Base-by-base conservation (phyloP, 139 green algal species). In the Trebouxia sp. region DNA sequence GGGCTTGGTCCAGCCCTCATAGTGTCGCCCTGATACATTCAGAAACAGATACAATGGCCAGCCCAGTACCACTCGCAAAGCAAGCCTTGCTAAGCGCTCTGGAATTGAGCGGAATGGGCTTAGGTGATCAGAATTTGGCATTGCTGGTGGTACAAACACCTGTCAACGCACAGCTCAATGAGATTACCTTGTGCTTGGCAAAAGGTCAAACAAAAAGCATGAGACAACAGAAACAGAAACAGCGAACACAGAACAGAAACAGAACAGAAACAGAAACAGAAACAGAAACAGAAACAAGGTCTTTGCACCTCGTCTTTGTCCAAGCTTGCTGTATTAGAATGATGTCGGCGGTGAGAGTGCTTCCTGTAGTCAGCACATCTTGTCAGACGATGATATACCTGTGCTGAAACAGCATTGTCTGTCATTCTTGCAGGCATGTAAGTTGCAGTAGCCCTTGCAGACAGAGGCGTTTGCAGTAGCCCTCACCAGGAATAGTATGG, bases 321-420 rank as follows among this genome's bases (percentile, higher is more conserved):
- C 24, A 92, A 28, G 81, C 58, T 90, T 65, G 88, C 92, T 14
- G 94, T 97, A 89, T 97, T 95, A 76, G 87, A 89, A 87, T 98
- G 94, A 83, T 98, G 94, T 9, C 94, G 86, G 7, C 91, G 80
- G 83, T 98, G 94, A 3, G 87, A 94, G 84, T 97, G 92, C 91
- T 98, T 98, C 93, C 93, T 93, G 88, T 74, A 84, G 20, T 45
- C 28, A n/a, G n/a, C n/a, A n/a, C n/a, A n/a, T n/a, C n/a, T n/a
- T n/a, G n/a, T 41, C 74, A 4, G 28, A 26, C 20, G 15, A 10
- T 7, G 24, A 30, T 66, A 32, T 30, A 20, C 37, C 20, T 30
- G 35, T 30, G 66, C 37, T n/a, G 37, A 12, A 37, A 1, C 58
- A 41, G 5, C 20, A 41, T 24, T 37, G 22, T 70, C 1, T 70